Conservation (phyloP, 139 green algal species). For the Limnomonas spitsbergensis region DNA sequence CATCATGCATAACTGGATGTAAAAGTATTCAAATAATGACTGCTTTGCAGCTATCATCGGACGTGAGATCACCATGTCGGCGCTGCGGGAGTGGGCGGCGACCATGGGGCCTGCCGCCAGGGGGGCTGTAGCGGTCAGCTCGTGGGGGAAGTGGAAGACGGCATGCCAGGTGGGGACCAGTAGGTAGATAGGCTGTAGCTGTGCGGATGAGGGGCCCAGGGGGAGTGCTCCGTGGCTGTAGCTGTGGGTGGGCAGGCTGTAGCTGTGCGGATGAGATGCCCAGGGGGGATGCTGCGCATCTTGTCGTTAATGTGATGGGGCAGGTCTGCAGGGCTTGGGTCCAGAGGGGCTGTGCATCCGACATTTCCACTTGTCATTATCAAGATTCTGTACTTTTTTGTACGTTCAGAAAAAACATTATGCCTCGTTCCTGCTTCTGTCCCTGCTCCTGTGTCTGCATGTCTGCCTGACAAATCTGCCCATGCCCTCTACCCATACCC, state of each 20-base stretch:
- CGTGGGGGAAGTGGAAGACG: constrained; percentile 88
- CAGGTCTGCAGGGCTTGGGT: background rate
- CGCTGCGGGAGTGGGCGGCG: constrained; percentile 91
- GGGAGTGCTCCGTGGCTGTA: background rate
- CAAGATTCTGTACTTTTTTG: too few species aligned
- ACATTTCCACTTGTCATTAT: too few species aligned
- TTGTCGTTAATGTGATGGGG: background rate
- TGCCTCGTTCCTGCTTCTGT: too few species aligned
- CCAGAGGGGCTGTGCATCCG: background rate
- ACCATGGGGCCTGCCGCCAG: constrained; percentile 63
- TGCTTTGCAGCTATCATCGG: constrained; percentile 84
- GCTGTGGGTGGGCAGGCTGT: background rate
- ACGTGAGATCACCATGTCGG: constrained; percentile 89
- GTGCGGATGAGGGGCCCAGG: background rate
- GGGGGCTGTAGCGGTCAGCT: constrained; percentile 77
- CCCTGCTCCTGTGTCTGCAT: background rate
- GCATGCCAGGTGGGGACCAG: constrained; percentile 47
- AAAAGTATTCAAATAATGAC: too few species aligned
- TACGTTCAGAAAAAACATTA: too few species aligned
- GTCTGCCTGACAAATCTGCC: background rate
- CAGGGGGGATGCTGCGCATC: background rate
- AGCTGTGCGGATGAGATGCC: background rate
- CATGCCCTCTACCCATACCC: background rate
- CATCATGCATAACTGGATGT: too few species aligned
- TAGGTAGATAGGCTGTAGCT: background rate